Percentiles rank a stretch among this genome's conserved stretches.
phyloP scores from a whole-genome alignment of 495 filamentous ascomycete species.

The Penicillium herquei region DNA sequence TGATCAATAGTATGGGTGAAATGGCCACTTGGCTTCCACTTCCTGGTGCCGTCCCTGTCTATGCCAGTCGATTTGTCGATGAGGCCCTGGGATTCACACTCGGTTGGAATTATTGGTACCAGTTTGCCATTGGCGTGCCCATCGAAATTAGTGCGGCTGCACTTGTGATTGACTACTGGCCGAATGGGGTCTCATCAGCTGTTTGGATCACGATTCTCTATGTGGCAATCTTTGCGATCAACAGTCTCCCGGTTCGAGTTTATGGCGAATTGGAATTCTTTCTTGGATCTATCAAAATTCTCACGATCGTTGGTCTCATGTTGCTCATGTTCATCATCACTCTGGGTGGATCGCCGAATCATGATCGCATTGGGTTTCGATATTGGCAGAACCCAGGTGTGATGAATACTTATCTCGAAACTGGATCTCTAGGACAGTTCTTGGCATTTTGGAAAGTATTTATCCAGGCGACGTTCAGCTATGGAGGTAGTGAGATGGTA shows the following conservation, averaged over 20 bases:
- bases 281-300: slow-evolving; percentile 44
- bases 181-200: slow-evolving; percentile 29
- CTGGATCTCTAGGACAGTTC: slow-evolving; percentile 40
- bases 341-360: slow-evolving; percentile 25
- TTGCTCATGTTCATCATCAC: slow-evolving; percentile 51
- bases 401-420: slow-evolving; percentile 41
- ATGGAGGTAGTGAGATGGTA: slow-evolving; percentile 64
- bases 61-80: slow-evolving; percentile 65
- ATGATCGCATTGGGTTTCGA: slow-evolving; percentile 32
- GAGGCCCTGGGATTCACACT: slow-evolving; percentile 66
- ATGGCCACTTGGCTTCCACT: slow-evolving; percentile 73
- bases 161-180: slow-evolving; percentile 67
- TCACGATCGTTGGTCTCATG: slow-evolving; percentile 44
- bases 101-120: slow-evolving; percentile 64
- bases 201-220: slow-evolving; percentile 47
- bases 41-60: slow-evolving; percentile 65
- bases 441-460: slow-evolving; percentile 41
- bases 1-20: slow-evolving; percentile 54
- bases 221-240: slow-evolving; percentile 42
- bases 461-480: slow-evolving; percentile 43
- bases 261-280: slow-evolving; percentile 50
- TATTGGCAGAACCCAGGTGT: slow-evolving; percentile 53
- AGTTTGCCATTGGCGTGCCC: slow-evolving; percentile 55
- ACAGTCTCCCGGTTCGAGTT: slow-evolving; percentile 37
- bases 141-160: slow-evolving; percentile 66